Conservation (phyloP, 192 early-diverging fungal species). For the Backusella mclennaniae region DNA sequence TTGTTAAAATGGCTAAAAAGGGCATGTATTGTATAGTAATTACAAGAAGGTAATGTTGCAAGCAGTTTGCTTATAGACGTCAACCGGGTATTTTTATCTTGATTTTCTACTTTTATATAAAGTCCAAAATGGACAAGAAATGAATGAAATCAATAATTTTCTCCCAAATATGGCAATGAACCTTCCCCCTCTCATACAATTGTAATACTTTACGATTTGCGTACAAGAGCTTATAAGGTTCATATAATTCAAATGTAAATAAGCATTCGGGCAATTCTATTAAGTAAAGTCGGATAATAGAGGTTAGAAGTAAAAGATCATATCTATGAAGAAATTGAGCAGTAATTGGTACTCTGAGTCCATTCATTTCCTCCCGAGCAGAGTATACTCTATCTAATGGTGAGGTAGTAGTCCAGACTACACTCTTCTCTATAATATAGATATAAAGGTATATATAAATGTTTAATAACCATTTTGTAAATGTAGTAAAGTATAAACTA, state of each 20-base stretch:
- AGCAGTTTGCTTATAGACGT: conserved; percentile 48
- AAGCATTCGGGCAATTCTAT: conserved; percentile 71
- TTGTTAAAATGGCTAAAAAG: conserved; percentile 36
- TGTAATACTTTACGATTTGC: conserved; percentile 43
- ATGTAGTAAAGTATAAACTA: neutral
- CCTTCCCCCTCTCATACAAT: neutral
- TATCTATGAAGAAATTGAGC: conserved; percentile 53
- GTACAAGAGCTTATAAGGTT: conserved; percentile 67
- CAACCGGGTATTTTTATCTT: conserved; percentile 36
- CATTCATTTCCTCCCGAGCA: conserved; percentile 64
- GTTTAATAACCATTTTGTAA: neutral
- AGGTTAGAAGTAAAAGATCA: conserved; percentile 59
- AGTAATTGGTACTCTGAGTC: conserved; percentile 48
- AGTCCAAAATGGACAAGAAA: neutral
- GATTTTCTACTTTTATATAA: conserved; percentile 10
- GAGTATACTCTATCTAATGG: conserved; percentile 59
- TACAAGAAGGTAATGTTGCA: conserved; percentile 42
- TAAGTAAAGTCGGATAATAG: conserved; percentile 65
- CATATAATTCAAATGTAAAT: conserved; percentile 71
- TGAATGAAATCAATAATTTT: conserved; percentile 1
- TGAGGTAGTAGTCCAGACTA: conserved; percentile 59
- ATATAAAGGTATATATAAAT: neutral
- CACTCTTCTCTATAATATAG: conserved; percentile 44
- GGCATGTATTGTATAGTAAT: conserved; percentile 46
- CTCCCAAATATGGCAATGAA: neutral